Percentiles rank a stretch among this genome's conserved stretches.
phyloP scores from a whole-genome alignment of 805 yeast species.

The Hagleromyces aurorensis region DNA sequence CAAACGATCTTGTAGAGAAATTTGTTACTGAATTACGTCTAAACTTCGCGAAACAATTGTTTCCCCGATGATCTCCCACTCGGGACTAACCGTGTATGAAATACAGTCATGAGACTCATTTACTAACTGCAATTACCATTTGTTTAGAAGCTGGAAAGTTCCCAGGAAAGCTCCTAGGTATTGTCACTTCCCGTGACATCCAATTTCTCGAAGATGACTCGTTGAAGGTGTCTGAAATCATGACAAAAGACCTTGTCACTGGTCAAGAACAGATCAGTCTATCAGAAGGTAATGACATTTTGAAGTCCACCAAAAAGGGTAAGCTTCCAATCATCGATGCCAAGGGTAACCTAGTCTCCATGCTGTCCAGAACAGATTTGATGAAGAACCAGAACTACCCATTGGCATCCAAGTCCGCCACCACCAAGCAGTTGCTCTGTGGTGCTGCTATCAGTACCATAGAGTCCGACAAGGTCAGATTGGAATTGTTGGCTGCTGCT shows the following conservation, averaged over 20 bases:
- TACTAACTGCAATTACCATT: no score
- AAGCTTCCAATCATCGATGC: constrained; percentile 89
- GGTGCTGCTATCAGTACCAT: constrained; percentile 99
- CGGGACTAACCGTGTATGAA: no score
- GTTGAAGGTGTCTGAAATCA: constrained; percentile 61
- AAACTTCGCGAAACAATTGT: no score
- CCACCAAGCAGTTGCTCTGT: constrained; percentile 91
- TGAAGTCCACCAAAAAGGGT: constrained; percentile 93
- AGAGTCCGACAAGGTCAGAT: constrained; percentile 79
- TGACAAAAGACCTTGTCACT: constrained; percentile 85
- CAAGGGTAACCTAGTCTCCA: constrained; percentile 67
- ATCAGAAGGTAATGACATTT: constrained; percentile 79
- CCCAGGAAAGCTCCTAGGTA: constrained; percentile 89
- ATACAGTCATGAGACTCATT: no score
- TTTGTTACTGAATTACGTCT: constrained; percentile 35
- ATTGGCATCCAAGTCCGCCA: constrained; percentile 84
- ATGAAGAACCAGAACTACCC: constrained; percentile 94
- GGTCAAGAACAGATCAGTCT: constrained; percentile 78
- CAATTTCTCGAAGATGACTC: constrained; percentile 80
- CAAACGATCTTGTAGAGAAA: constrained; percentile 94
- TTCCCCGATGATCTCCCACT: no score
- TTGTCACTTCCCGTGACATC: constrained; percentile 92
- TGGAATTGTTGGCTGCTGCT: constrained; percentile 78
- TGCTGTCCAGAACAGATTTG: constrained; percentile 92
- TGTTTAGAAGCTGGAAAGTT: constrained; percentile 68